Evolutionary conservation across 208 protist genomes (phyloP).

Genomic region (Leishmania lainsoni): DNA sequence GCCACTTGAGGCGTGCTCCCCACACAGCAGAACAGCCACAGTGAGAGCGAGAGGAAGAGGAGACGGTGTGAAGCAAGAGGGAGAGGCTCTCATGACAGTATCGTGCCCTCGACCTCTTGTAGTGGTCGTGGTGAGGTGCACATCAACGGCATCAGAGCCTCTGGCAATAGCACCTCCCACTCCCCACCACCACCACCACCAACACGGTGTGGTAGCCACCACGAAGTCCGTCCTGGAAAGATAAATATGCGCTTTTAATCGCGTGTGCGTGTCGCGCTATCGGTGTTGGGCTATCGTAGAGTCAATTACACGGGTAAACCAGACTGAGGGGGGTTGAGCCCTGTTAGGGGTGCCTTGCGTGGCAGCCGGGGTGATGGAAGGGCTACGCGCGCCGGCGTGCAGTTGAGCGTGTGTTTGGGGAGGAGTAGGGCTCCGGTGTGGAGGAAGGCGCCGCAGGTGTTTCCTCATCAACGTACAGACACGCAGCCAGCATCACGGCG

Average conservation of each 20-base stretch:
- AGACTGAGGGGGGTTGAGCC: no score
- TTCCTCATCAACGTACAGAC: neutral
- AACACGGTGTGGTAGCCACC: neutral
- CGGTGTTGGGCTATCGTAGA: neutral
- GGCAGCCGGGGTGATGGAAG: neutral
- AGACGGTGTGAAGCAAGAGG: no score
- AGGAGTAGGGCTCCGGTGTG: neutral
- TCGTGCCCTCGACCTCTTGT: neutral
- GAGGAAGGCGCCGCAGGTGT: neutral
- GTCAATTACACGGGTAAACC: neutral
- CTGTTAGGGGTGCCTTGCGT: neutral
- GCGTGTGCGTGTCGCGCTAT: neutral
- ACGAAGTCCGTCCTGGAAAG: neutral
- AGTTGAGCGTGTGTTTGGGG: neutral
- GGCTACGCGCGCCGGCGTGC: neutral
- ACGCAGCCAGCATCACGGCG: neutral
- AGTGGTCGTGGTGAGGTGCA: neutral
- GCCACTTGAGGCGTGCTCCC: neutral
- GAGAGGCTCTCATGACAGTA: neutral
- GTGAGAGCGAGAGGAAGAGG: neutral
- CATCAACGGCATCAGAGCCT: neutral
- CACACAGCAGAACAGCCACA: neutral
- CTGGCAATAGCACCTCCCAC: neutral
- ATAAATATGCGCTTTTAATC: neutral
- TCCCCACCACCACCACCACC: neutral